Evolutionary conservation across 139 green algal species (phyloP).

Genomic region (Asterochloris erici): DNA sequence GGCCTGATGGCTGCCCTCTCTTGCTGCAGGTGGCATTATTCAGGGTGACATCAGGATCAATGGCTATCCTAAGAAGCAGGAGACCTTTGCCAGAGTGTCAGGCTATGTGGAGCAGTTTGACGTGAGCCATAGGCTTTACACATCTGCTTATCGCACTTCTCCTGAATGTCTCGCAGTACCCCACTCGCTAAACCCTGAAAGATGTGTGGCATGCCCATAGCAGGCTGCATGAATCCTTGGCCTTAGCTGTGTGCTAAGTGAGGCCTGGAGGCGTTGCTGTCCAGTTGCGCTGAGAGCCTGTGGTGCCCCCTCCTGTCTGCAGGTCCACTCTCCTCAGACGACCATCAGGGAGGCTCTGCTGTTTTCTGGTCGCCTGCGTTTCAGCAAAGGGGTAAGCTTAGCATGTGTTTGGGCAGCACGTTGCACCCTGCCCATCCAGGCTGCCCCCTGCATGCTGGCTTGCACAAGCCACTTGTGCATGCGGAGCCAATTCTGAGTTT

Average conservation of each 20-base stretch:
- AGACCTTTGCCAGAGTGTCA: conserved; percentile 39
- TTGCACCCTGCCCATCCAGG: no score
- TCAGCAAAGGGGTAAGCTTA: background rate
- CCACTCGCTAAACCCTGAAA: background rate
- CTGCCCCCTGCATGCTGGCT: no score
- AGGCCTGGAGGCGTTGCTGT: conserved; percentile 11
- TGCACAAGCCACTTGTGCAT: no score
- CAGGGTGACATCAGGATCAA: conserved; percentile 60
- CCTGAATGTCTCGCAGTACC: background rate
- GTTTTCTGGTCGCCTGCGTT: conserved; percentile 31
- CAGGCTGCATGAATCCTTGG: background rate
- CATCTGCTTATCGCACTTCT: background rate
- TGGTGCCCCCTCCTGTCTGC: background rate
- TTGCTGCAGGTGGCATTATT: conserved; percentile 25
- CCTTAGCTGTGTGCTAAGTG: background rate
- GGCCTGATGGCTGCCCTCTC: background rate
- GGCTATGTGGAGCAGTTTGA: conserved; percentile 42
- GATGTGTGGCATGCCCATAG: background rate
- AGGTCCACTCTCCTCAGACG: conserved; percentile 36
- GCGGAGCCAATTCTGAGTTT: no score
- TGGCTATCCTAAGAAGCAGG: conserved; percentile 38
- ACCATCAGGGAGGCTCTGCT: conserved; percentile 45
- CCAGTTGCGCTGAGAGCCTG: background rate
- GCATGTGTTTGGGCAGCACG: background rate
- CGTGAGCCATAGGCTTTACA: background rate